Base-by-base conservation (phyloP, 371 early-diverging fungal genomes). In the Saksenaea vasiformis region DNA sequence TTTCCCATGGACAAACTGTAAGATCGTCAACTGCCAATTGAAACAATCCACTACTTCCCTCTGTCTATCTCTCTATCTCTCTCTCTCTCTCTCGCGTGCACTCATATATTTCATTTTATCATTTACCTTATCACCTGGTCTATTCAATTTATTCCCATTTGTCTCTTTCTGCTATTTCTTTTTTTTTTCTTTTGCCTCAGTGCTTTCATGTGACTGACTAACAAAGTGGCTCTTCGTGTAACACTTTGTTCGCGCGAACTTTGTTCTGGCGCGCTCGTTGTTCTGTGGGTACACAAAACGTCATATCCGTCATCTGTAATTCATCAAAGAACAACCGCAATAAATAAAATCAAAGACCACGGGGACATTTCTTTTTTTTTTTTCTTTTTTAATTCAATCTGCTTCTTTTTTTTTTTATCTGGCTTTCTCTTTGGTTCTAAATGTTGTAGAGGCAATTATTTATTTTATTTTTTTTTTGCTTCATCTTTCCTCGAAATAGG, bases 1-100 rank as follows among this genome's bases (percentile, higher is more conserved):
- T 47, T 47, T 47, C 51, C 22, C 51, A 47, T 47, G 51, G 51
- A 47, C 22, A 47, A 31, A 47, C 51, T 47, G 22, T 47, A 22
- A 47, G 51, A 47, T 47, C 51, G 51, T 22, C 51, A 2, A 22
- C 22, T 22, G 3, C 22, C 51, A 47, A 47, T 47, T 47, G 17
- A 22, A 19, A 47, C 10, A 19, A 44, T 44, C n/a, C 8, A 13
- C 37, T 37, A 8, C 37, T 37, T 37, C 13, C 13, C 37, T 37
- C 5, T 37, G 13, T n/a, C 11, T 39, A 39, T n/a, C 22, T 11
- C 22, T 47, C 22, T 22, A n/a, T 22, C 22, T 7, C 11, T 22
- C 5, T 47, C 22, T 19, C 11, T 9, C 24, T 47, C 26, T 47
- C n/a, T n/a, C n/a, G n/a, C n/a, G n/a, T n/a, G n/a, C n/a, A n/a